Evolutionary conservation across 116 monocot species (phyloP).

Genomic region (Papilionanthe hybrid): DNA sequence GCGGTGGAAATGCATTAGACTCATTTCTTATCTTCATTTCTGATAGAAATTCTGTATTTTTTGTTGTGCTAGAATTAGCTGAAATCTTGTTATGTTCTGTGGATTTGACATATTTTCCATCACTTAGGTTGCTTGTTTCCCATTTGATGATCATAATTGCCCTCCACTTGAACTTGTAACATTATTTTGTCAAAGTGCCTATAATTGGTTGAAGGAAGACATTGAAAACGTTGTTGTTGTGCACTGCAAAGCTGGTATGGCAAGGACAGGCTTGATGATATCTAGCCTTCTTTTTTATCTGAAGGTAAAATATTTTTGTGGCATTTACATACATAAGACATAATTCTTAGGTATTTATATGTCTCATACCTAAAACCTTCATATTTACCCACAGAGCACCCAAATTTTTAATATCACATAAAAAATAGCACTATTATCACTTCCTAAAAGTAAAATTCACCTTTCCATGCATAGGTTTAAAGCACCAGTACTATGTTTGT

Average conservation of each 20-base stretch:
- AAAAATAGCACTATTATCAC: no score
- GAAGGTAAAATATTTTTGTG: slow-evolving; percentile 50
- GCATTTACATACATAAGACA: no score
- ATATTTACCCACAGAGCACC: no score
- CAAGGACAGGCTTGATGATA: slow-evolving; percentile 97
- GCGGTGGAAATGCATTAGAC: no score
- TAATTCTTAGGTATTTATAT: no score
- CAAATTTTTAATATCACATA: no score
- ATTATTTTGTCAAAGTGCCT: slow-evolving; percentile 95
- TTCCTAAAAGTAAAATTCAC: no score
- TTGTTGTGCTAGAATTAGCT: not conserved
- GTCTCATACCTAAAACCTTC: no score
- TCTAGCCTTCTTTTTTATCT: slow-evolving; percentile 97
- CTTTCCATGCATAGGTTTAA: no score
- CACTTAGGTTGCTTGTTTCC: slow-evolving; percentile 88
- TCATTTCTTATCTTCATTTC: no score
- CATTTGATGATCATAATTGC: slow-evolving; percentile 99
- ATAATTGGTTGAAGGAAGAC: slow-evolving; percentile 98
- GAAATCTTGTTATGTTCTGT: not conserved
- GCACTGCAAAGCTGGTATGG: slow-evolving; percentile 99
- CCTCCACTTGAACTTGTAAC: slow-evolving; percentile 88
- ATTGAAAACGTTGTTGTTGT: slow-evolving; percentile 99
- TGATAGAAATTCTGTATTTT: not conserved
- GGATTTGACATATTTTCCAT: not conserved
- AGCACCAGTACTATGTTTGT: no score